Base-by-base conservation (phyloP, 306 rosid genomes). In the Quercus suber region DNA sequence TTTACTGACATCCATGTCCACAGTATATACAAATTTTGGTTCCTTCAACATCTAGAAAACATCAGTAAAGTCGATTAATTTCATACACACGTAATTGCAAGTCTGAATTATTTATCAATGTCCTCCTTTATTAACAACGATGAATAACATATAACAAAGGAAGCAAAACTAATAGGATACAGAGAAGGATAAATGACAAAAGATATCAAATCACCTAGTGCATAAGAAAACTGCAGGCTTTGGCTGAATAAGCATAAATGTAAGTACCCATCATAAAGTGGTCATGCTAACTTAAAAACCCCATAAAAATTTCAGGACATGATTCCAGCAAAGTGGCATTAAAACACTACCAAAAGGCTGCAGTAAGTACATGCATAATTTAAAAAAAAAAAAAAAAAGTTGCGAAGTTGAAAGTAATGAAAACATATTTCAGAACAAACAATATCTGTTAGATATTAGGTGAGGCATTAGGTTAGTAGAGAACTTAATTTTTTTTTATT, bases 11-110 rank as follows among this genome's bases (percentile, higher is more conserved):
- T 95, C 98, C 93, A 95, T 88, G 78, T 95, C 99, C 76, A 93
- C 98, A 17, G 90, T 86, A 84, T 93, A 92, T 58, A 95, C 94
- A 70, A 95, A 95, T 77, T 89, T 95, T n/a, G 99, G 92, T 84
- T 93, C 96, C 86, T 95, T 93, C 73, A 89, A 70, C 84, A 82
- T 89, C 96, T 91, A 79, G 53, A 82, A 84, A 78, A 17, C 65
- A 82, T 68, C 78, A 84, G 33, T 7, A 30, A 80, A 86, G 81
- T 61, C 79, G 41, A 80, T 57, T 79, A 76, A 73, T 60, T 55
- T 43, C 4, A 75, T 58, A 76, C 64, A 74, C 56, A 23, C 30
- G 73, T 56, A 75, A 63, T 57, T 56, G 52, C 28, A 82, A 53
- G 30, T 59, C 25, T 25, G 57, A 6, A 1, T 27, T 33, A 53